Percentiles rank a stretch among this genome's conserved stretches.
These are phyloP conservation scores for Cladosporium oxysporum DNA, from an alignment of 2,329 filamentous ascomycete species.

Conservation along the genomic window DNA sequence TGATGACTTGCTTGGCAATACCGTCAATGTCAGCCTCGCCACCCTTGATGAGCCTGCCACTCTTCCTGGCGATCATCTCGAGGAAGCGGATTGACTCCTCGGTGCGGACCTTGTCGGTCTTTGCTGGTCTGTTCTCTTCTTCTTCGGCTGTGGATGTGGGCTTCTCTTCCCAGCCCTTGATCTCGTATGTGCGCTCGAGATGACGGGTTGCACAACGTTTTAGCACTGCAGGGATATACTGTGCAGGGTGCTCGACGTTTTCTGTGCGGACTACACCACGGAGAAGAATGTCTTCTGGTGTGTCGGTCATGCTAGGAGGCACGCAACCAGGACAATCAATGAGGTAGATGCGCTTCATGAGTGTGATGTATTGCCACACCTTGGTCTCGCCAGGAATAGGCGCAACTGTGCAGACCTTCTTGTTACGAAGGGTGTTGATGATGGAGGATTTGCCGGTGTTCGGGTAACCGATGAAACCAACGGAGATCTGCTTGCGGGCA, in stretches of 20 bases:
- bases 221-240: slow-evolving; percentile 87
- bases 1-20: slow-evolving; percentile 94
- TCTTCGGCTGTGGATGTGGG: slow-evolving; percentile 19
- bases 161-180: slow-evolving; percentile 65
- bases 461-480: slow-evolving; percentile 85
- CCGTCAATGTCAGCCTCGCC: slow-evolving; percentile 95
- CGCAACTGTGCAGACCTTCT: slow-evolving; percentile 90
- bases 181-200: slow-evolving; percentile 87
- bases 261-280: slow-evolving; percentile 91
- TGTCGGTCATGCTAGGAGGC: slow-evolving; percentile 80
- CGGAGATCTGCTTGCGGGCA: slow-evolving; percentile 90
- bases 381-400: slow-evolving; percentile 97
- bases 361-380: slow-evolving; percentile 94
- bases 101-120: slow-evolving; percentile 32
- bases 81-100: slow-evolving; percentile 78
- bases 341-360: slow-evolving; percentile 92
- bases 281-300: slow-evolving; percentile 82
- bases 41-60: slow-evolving; percentile 80
- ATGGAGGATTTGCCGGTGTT: slow-evolving; percentile 96
- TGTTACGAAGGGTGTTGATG: slow-evolving; percentile 93
- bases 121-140: slow-evolving; percentile 24
- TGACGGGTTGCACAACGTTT: slow-evolving; percentile 80
- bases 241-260: slow-evolving; percentile 93
- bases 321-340: slow-evolving; percentile 98
- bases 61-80: slow-evolving; percentile 82